Percentiles rank a stretch among this genome's conserved stretches.
phyloP scores from a whole-genome alignment of 2,329 filamentous ascomycete species.

The Periconia digitata region DNA sequence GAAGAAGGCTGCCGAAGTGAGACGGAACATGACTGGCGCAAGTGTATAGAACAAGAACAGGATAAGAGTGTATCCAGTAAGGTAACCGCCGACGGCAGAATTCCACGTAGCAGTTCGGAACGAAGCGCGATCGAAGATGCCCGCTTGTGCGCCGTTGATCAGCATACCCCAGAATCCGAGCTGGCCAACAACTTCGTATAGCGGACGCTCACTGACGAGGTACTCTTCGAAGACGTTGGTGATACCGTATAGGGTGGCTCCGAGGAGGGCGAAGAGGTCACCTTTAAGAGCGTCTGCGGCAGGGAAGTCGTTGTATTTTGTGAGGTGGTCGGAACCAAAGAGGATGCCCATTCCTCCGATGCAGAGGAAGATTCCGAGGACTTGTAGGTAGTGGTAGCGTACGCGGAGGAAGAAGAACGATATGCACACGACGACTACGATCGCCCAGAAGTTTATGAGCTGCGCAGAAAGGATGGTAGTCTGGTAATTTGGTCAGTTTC shows the following conservation, averaged over 20 bases:
- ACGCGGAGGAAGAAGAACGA: constrained; percentile 83
- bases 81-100: constrained; percentile 69
- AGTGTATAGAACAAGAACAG: constrained; percentile 84
- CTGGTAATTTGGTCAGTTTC: constrained; percentile 41
- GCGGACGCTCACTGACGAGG: constrained; percentile 79
- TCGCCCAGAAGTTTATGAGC: constrained; percentile 98
- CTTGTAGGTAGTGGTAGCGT: constrained; percentile 85
- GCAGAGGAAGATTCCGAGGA: constrained; percentile 83
- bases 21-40: constrained; percentile 83
- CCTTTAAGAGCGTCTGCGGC: constrained; percentile 79
- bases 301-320: constrained; percentile 68
- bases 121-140: constrained; percentile 81
- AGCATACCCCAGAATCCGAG: constrained; percentile 83
- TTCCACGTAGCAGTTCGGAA: constrained; percentile 58
- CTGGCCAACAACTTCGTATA: constrained; percentile 93
- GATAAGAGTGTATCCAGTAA: constrained; percentile 86
- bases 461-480: constrained; percentile 92
- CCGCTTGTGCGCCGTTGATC: constrained; percentile 89
- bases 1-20: constrained; percentile 91
- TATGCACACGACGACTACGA: constrained; percentile 84
- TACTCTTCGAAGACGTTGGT: constrained; percentile 94
- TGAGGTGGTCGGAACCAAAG: constrained; percentile 84
- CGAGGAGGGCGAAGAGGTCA: constrained; percentile 86
- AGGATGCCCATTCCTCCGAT: constrained; percentile 89
- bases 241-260: constrained; percentile 87